Base-by-base conservation (phyloP, 1,284 basidiomycete genomes). In the Hortiboletus rubellus region DNA sequence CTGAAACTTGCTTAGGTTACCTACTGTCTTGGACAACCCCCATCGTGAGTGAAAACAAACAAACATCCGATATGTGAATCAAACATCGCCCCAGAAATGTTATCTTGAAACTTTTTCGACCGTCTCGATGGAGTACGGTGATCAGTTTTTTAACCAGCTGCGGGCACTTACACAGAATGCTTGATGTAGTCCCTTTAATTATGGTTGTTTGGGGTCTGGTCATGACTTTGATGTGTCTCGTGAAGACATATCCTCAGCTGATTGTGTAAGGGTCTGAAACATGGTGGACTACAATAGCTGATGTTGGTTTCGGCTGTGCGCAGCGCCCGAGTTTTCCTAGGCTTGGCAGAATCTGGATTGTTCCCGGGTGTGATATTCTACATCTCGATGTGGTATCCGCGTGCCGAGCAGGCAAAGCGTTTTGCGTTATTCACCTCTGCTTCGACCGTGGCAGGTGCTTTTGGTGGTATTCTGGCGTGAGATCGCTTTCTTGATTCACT, bases 201-300 rank as follows among this genome's bases (percentile, higher is more conserved):
- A 80, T 81, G 79, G 60, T 80, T 43, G 74, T 70, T 24, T 80
- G 79, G 79, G 79, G 77, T 38, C 58, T 76, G 27, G 67, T 78
- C n/a, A 78, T 70, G 67, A 74, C 74, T 37, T 55, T 76, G 24
- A 75, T 69, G 67, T 70, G 69, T 54, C 64, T 75, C 34, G 69
- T 75, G 37, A 70, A 71, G 36, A 67, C 64, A 46, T 76, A 63
- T 46, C 50, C 55, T 22, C 66, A 59, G 33, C 66, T 76, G 2
- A 33, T 75, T n/a, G 54, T 61, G 67, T 69, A 49, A 37, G 66
- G 45, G n/a, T 33, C 51, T 43, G 43, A 30, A 37, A 17, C 30
- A 18, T 22, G 31, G 5, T 18, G 31, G 62, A 9, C 24, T 1
- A 38, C 2, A 57, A 30, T 48, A 17, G 33, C 51, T 55, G 42